Evolutionary conservation across 371 early-diverging fungal genomes (phyloP).

Genomic region (Thermomucor indicae-seudaticae): DNA sequence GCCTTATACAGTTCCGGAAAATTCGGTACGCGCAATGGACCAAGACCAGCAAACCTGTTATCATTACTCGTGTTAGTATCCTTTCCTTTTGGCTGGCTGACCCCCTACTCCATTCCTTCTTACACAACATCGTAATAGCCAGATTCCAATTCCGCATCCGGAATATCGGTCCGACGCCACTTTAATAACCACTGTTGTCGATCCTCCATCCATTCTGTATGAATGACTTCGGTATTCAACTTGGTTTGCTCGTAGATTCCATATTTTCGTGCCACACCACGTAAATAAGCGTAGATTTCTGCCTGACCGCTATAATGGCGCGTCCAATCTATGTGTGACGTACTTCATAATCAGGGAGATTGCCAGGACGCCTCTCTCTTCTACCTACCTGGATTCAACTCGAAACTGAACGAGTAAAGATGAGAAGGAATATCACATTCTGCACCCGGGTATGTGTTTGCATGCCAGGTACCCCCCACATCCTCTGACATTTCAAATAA

Average conservation of each 20-base stretch:
- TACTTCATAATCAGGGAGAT: too few species aligned
- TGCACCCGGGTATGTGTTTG: slow-evolving; percentile 59
- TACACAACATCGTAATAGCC: slow-evolving; percentile 30
- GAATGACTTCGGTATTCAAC: slow-evolving; percentile 42
- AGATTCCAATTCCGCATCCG: slow-evolving; percentile 3
- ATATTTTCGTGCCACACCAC: slow-evolving; percentile 43
- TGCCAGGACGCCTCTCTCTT: too few species aligned
- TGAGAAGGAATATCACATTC: slow-evolving; percentile 56
- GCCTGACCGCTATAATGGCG: slow-evolving; percentile 30
- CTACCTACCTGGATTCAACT: slow-evolving; percentile 36
- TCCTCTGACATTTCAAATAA: slow-evolving; percentile 54
- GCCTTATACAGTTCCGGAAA: slow-evolving; percentile 44
- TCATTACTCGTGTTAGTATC: slow-evolving; percentile 3
- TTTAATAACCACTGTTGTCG: slow-evolving; percentile 45
- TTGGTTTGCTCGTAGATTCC: slow-evolving; percentile 39
- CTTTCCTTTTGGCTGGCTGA: not conserved
- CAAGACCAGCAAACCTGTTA: slow-evolving; percentile 24
- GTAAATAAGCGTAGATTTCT: slow-evolving; percentile 52
- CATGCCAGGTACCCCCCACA: slow-evolving; percentile 62
- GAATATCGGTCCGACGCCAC: slow-evolving; percentile 6
- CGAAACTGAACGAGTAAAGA: slow-evolving; percentile 49
- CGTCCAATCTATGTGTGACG: slow-evolving; percentile 52
- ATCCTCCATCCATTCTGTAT: slow-evolving; percentile 38
- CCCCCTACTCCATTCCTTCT: slow-evolving; percentile 2
- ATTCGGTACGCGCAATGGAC: slow-evolving; percentile 46